Conservation (phyloP, 352 stramenopile species). For the Pythium sukuiense region DNA sequence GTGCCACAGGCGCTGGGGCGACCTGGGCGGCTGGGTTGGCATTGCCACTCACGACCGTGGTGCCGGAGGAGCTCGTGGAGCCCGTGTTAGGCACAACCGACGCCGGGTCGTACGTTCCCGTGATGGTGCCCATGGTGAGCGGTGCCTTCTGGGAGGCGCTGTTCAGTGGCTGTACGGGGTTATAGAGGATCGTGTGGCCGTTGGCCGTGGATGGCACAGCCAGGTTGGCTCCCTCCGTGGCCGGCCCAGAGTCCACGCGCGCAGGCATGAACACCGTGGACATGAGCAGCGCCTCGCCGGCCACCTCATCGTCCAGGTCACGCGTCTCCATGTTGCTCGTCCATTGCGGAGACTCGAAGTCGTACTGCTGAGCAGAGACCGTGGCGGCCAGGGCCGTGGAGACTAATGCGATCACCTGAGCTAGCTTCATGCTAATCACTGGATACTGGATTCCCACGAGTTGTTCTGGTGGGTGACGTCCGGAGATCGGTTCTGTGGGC, state of each 20-base stretch:
- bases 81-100: background rate
- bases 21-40: constrained; percentile 5
- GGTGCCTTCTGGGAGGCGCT: background rate
- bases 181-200: constrained; percentile 19
- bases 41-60: constrained; percentile 2
- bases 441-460: background rate
- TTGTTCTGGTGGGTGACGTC: constrained; percentile 1
- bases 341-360: constrained; percentile 14
- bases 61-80: background rate
- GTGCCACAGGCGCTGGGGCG: background rate
- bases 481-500: constrained; percentile 7
- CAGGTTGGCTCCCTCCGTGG: constrained; percentile 8
- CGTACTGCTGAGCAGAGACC: constrained; percentile 18
- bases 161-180: constrained; percentile 2
- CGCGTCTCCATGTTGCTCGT: constrained; percentile 5
- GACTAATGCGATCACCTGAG: constrained; percentile 13
- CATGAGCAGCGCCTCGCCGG: constrained; percentile 21
- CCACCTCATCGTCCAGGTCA: constrained; percentile 4
- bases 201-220: constrained; percentile 19
- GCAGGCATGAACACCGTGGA: constrained; percentile 26
- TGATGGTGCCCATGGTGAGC: constrained; percentile 17
- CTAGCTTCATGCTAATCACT: constrained; percentile 17
- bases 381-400: constrained; percentile 14
- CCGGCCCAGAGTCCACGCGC: constrained; percentile 16
- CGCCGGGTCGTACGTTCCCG: constrained; percentile 19